These are phyloP conservation scores for Chlorophyllum brunneum DNA, from an alignment of 768 basidiomycete genomes.

Conservation along the genomic window DNA sequence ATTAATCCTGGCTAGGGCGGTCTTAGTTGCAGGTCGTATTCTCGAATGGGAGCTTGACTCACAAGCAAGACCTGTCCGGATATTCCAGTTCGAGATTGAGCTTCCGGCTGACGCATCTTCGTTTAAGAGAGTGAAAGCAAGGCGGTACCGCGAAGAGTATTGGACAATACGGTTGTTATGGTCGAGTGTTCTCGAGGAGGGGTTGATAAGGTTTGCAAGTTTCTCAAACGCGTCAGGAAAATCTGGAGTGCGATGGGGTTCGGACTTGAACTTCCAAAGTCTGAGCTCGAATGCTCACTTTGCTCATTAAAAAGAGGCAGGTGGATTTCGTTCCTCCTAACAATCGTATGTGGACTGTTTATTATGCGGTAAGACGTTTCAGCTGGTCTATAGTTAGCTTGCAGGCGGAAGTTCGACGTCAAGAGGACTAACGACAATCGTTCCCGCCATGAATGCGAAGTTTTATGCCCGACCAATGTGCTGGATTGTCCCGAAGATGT, in stretches of 20 bases:
- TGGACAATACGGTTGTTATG: conserved; percentile 46
- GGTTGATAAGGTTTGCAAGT: conserved; percentile 7
- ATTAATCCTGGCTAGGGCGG: conserved; percentile 46
- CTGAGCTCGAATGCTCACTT: background rate
- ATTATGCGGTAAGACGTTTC: conserved; percentile 1
- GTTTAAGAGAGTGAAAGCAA: conserved; percentile 91
- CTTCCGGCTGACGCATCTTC: conserved; percentile 76
- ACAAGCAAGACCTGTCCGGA: conserved; percentile 62
- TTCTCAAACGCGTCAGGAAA: background rate
- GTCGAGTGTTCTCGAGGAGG: background rate
- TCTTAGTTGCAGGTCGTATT: background rate
- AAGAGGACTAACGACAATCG: conserved; percentile 6
- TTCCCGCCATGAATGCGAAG: background rate
- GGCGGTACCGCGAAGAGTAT: conserved; percentile 77
- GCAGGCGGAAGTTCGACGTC: background rate
- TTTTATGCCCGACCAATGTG: conserved; percentile 5
- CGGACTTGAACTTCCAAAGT: conserved; percentile 18
- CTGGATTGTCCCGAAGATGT: conserved; percentile 23
- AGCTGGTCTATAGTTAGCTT: conserved; percentile 2
- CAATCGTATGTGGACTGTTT: background rate
- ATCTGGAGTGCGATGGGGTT: conserved; percentile 34
- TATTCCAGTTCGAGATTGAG: conserved; percentile 67
- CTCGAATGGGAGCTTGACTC: conserved; percentile 22
- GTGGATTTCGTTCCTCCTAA: conserved; percentile 6
- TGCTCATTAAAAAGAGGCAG: conserved; percentile 2